Evolutionary conservation across 2,329 filamentous ascomycete species (phyloP).

Genomic region (Orbilia blumenaviensis): DNA sequence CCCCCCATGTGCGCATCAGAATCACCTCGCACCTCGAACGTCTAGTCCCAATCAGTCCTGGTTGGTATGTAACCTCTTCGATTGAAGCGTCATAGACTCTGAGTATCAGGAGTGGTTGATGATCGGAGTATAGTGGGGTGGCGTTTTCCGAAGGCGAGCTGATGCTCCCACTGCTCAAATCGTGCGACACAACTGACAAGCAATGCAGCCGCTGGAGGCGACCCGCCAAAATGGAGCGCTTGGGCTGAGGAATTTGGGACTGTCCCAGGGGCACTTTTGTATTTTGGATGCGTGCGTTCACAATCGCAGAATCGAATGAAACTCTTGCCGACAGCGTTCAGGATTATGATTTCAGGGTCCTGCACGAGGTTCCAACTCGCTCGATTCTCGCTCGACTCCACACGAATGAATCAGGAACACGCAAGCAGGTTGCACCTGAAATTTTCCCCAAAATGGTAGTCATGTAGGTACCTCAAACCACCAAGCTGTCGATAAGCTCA

Average conservation of each 20-base stretch:
- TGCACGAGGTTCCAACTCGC: conserved; percentile 20
- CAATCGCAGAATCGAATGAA: conserved; percentile 9
- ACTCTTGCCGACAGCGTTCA: conserved; percentile 33
- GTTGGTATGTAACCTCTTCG: conserved; percentile 13
- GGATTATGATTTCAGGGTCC: conserved; percentile 48
- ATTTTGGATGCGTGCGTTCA: conserved; percentile 2
- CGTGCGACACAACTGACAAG: conserved; percentile 32
- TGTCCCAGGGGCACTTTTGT: conserved; percentile 2
- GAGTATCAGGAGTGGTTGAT: conserved; percentile 3
- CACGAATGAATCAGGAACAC: conserved; percentile 50
- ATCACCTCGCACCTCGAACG: conserved; percentile 14
- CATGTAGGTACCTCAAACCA: conserved; percentile 14
- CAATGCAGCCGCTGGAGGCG: conserved; percentile 35
- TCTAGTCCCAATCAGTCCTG: conserved; percentile 24
- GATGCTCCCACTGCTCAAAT: conserved; percentile 23
- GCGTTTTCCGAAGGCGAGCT: conserved; percentile 29
- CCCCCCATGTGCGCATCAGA: conserved; percentile 25
- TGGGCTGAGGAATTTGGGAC: conserved; percentile 32
- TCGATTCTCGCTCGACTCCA: conserved; percentile 41
- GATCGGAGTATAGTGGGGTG: conserved; percentile 28
- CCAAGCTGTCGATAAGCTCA: conserved; percentile 30
- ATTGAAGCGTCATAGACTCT: conserved; percentile 32
- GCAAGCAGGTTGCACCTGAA: conserved; percentile 50
- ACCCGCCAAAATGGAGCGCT: conserved; percentile 27
- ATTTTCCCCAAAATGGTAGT: conserved; percentile 38